phyloP scores from a whole-genome alignment of 2,329 filamentous ascomycete species.

The Thelonectria discophora region DNA sequence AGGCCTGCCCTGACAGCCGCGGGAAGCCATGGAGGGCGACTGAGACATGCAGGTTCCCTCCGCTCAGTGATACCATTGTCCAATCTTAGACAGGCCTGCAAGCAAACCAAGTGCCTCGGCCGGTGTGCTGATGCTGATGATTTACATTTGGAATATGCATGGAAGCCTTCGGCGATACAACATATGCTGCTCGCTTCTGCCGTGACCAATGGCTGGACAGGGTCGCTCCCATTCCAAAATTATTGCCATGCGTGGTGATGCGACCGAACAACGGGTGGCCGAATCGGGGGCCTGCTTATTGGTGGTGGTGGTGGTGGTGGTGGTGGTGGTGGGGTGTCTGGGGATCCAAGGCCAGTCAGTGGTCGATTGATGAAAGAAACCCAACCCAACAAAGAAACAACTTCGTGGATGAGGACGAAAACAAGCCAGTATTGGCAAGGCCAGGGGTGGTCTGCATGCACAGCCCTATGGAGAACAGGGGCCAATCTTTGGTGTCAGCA shows the following conservation, averaged over 20 bases:
- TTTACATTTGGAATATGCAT: conserved; percentile 15
- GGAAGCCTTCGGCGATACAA: conserved; percentile 22
- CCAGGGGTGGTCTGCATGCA: conserved; percentile 32
- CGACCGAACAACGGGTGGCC: conserved; percentile 5
- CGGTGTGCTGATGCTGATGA: conserved; percentile 20
- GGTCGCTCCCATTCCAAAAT: conserved; percentile 6
- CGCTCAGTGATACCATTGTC: conserved; percentile 10
- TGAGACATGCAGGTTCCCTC: conserved; percentile 27
- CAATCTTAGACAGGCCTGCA: conserved; percentile 14
- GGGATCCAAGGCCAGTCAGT: not conserved
- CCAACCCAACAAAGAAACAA: conserved; percentile 12
- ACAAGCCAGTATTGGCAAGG: conserved; percentile 36
- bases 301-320: no score
- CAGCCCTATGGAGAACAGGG: conserved; percentile 38
- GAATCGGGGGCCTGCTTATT: conserved; percentile 15
- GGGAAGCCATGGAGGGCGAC: conserved; percentile 14
- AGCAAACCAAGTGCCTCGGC: conserved; percentile 4
- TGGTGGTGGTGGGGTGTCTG: conserved; percentile 9
- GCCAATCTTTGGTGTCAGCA: conserved; percentile 30
- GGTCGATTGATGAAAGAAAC: conserved; percentile 8
- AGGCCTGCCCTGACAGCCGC: conserved; percentile 10
- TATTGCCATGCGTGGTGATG: conserved; percentile 11
- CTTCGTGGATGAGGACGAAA: not conserved
- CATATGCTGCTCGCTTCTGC: not conserved
- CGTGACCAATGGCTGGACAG: conserved; percentile 2